Evolutionary conservation across 2,329 filamentous ascomycete species (phyloP).

Genomic region (Plectosphaerella cucumerina): DNA sequence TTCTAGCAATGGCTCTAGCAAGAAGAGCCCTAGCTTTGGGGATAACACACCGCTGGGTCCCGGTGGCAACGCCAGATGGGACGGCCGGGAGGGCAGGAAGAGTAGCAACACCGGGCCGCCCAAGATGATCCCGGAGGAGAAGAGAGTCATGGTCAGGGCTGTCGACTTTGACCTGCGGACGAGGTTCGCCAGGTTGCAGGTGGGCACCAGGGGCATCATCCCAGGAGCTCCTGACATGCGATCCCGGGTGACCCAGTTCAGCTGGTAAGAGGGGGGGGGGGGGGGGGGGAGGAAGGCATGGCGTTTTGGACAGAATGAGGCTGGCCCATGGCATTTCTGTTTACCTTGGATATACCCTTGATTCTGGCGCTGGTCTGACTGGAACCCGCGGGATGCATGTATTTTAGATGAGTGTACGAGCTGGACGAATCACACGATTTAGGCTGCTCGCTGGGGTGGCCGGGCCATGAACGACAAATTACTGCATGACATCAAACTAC

Average conservation of each 20-base stretch:
- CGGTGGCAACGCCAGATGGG: conserved; percentile 40
- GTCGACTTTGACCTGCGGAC: conserved; percentile 54
- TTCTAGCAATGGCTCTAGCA: not conserved
- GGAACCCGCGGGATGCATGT: conserved; percentile 1
- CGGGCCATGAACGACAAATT: not conserved
- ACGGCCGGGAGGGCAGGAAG: conserved; percentile 17
- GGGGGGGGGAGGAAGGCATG: not conserved
- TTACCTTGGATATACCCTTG: conserved; percentile 10
- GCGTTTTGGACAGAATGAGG: not conserved
- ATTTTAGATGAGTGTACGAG: not conserved
- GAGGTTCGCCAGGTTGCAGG: conserved; percentile 43
- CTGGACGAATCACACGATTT: not conserved
- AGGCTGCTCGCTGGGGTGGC: not conserved
- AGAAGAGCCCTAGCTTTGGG: conserved; percentile 16
- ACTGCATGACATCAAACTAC: not conserved
- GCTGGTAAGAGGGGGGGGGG: conserved; percentile 33
- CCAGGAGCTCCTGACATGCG: conserved; percentile 42
- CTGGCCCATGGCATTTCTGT: not conserved
- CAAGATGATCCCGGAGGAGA: conserved; percentile 44
- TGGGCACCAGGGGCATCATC: conserved; percentile 50
- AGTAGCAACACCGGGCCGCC: conserved; percentile 13
- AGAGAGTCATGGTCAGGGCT: conserved; percentile 50
- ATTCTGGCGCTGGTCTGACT: not conserved
- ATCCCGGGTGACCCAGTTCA: conserved; percentile 39
- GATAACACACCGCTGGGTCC: conserved; percentile 28